These are phyloP conservation scores for Magnaporthiopsis incrustans DNA, from an alignment of 2,329 filamentous ascomycete genomes.

Conservation along the genomic window DNA sequence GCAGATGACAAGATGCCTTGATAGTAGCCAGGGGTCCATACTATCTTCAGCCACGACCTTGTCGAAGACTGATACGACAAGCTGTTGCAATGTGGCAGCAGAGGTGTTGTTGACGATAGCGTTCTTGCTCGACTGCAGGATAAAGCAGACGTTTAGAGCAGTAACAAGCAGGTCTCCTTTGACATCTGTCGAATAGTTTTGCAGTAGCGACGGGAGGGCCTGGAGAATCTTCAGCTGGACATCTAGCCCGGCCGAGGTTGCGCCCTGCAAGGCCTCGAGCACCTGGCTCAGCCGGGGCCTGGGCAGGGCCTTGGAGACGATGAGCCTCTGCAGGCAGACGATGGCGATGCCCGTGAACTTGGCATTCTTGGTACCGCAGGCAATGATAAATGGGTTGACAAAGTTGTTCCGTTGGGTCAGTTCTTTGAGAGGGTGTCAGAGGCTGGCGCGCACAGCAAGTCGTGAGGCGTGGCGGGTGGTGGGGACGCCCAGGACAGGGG, in stretches of 20 bases:
- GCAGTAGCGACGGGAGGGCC: slow-evolving; percentile 77
- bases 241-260: slow-evolving; percentile 71
- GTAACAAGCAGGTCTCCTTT: slow-evolving; percentile 74
- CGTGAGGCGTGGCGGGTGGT: slow-evolving; percentile 3
- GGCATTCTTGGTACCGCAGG: slow-evolving; percentile 81
- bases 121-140: slow-evolving; percentile 85
- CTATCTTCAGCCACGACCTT: slow-evolving; percentile 79
- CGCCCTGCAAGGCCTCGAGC: slow-evolving; percentile 79
- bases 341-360: slow-evolving; percentile 86
- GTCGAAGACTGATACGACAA: slow-evolving; percentile 88
- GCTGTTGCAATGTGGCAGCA: slow-evolving; percentile 89
- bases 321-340: slow-evolving; percentile 80
- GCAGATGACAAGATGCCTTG: neutral
- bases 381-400: slow-evolving; percentile 87
- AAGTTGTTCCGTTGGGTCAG: slow-evolving; percentile 75
- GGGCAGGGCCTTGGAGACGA: slow-evolving; percentile 73
- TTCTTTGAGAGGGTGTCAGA: slow-evolving; percentile 46
- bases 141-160: slow-evolving; percentile 83
- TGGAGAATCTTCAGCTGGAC: slow-evolving; percentile 95
- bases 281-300: slow-evolving; percentile 75
- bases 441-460: neutral
- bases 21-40: slow-evolving; percentile 30
- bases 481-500: slow-evolving; percentile 17
- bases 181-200: slow-evolving; percentile 80
- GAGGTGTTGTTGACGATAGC: slow-evolving; percentile 92